A percentile compares a stretch with the other conserved stretches of the same genome.
phyloP scores from a whole-genome alignment of 768 basidiomycete genomes.

The Filobasidium wieringae region DNA sequence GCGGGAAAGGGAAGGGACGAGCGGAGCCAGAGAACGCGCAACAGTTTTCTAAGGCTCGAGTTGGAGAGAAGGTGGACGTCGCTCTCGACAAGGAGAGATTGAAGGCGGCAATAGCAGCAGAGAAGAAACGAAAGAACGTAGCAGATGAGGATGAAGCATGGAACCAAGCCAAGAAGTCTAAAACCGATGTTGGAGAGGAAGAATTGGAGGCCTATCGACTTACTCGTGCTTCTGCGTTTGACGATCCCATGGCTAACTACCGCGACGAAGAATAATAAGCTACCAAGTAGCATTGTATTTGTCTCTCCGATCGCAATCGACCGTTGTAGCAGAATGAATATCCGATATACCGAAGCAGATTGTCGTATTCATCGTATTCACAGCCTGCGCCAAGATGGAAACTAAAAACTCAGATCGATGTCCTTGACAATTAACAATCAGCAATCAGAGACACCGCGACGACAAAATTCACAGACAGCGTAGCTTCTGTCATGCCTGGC shows the following conservation, averaged over 20 bases:
- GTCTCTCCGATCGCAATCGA: no score
- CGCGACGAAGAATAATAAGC: constrained; percentile 45
- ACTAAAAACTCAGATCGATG: no score
- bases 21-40: constrained; percentile 7
- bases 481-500: no score
- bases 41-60: constrained; percentile 60
- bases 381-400: no score
- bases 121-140: constrained; percentile 60
- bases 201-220: constrained; percentile 70
- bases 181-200: constrained; percentile 75
- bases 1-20: constrained; percentile 10
- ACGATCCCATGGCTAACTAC: constrained; percentile 91
- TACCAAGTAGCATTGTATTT: no score
- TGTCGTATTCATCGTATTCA: no score
- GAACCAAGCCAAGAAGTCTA: constrained; percentile 48
- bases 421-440: no score
- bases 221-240: constrained; percentile 49
- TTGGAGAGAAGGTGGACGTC: constrained; percentile 67
- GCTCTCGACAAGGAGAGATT: constrained; percentile 59
- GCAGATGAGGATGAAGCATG: constrained; percentile 43
- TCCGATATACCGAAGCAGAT: no score
- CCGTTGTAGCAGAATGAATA: no score
- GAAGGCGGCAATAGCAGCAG: constrained; percentile 59
- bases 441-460: no score
- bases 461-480: no score